Conservation (phyloP, 495 filamentous ascomycete genomes). For the Xylaria longipes region DNA sequence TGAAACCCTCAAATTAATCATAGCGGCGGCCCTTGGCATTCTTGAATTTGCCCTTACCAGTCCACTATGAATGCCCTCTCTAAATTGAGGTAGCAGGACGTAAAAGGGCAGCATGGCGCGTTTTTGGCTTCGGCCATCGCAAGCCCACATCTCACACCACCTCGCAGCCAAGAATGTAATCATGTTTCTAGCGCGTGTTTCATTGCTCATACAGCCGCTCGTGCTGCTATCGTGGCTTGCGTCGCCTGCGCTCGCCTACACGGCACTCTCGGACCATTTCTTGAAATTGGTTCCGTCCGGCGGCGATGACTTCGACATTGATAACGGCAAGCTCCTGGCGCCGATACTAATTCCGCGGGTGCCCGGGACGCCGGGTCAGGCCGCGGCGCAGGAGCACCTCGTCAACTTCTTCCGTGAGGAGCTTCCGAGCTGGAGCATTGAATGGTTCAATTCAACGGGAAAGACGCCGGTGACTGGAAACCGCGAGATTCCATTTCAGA, state of each 20-base stretch:
- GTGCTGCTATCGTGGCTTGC: constrained; percentile 34
- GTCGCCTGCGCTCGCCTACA: constrained; percentile 65
- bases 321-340: constrained; percentile 74
- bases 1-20: background rate
- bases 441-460: constrained; percentile 85
- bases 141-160: constrained; percentile 13
- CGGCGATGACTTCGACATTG: constrained; percentile 79
- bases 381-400: constrained; percentile 79
- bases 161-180: constrained; percentile 7
- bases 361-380: constrained; percentile 80
- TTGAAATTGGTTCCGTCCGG: constrained; percentile 71
- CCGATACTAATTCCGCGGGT: constrained; percentile 92
- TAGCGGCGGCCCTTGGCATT: background rate
- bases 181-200: constrained; percentile 27
- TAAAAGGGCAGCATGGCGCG: constrained; percentile 36
- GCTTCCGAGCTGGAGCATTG: constrained; percentile 79
- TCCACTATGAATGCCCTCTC: constrained; percentile 2
- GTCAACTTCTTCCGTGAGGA: constrained; percentile 74
- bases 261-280: constrained; percentile 72
- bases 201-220: constrained; percentile 37
- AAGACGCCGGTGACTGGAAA: constrained; percentile 76
- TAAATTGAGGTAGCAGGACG: constrained; percentile 18
- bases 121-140: constrained; percentile 25
- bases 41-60: background rate
- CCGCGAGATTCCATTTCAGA: constrained; percentile 78